Evolutionary conservation across 2,329 filamentous ascomycete genomes (phyloP).

Genomic region (Trichoderma afroharzianum): DNA sequence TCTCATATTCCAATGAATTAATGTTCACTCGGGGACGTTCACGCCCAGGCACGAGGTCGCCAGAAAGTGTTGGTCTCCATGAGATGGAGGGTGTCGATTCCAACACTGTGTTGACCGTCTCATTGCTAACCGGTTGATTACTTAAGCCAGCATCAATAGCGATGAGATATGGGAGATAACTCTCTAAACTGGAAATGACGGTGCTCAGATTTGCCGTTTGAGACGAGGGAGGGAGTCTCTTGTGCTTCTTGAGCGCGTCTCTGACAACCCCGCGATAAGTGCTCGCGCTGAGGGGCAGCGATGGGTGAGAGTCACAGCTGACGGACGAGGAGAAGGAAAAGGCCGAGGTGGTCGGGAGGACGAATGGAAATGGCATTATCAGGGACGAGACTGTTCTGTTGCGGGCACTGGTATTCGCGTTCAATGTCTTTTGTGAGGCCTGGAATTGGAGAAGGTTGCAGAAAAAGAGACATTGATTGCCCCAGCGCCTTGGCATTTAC

Average conservation of each 20-base stretch:
- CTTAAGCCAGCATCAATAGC: constrained; percentile 71
- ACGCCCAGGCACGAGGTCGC: constrained; percentile 59
- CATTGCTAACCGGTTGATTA: constrained; percentile 43
- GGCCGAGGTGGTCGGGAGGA: constrained; percentile 83
- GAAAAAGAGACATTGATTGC: background rate
- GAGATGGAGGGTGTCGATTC: constrained; percentile 61
- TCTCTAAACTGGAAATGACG: constrained; percentile 65
- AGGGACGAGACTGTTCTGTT: too few relatives aligned
- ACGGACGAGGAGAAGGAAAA: constrained; percentile 78
- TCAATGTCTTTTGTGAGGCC: background rate
- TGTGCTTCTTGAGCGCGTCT: constrained; percentile 82
- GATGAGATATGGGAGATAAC: constrained; percentile 81
- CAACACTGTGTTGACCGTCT: constrained; percentile 65
- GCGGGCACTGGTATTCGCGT: background rate
- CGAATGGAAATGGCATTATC: constrained; percentile 84
- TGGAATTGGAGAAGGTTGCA: background rate
- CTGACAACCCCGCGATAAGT: constrained; percentile 80
- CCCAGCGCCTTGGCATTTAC: constrained; percentile 13
- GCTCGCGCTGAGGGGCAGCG: constrained; percentile 76
- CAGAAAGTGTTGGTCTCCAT: constrained; percentile 80
- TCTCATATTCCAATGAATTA: constrained; percentile 74
- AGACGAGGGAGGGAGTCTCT: constrained; percentile 70
- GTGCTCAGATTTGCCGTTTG: constrained; percentile 67
- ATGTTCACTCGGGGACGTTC: constrained; percentile 66
- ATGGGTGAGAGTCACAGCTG: constrained; percentile 79